These are phyloP conservation scores for Coix lacrymajobi DNA, from an alignment of 176 grass and related monocot species.

Conservation along the genomic window DNA sequence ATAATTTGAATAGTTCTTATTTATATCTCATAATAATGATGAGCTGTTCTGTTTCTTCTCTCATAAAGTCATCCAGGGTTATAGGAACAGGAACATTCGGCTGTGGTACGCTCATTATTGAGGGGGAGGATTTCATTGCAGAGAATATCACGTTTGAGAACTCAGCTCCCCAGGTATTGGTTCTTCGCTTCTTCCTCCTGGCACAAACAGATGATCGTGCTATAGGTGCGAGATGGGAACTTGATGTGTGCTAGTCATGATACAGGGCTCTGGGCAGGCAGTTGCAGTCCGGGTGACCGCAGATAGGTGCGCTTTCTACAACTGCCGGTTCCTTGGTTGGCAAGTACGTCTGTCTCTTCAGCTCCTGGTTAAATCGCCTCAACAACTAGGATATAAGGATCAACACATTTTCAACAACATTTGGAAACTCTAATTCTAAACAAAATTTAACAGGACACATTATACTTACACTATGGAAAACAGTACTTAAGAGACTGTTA, in stretches of 20 bases:
- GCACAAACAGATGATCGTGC: background rate
- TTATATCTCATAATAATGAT: background rate
- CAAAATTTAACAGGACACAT: slow-evolving; percentile 64
- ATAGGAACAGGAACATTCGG: slow-evolving; percentile 95
- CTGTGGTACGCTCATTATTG: slow-evolving; percentile 72
- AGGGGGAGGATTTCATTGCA: slow-evolving; percentile 91
- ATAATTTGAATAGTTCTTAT: background rate
- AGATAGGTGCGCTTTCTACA: slow-evolving; percentile 89
- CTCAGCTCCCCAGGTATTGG: slow-evolving; percentile 68
- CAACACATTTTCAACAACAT: background rate
- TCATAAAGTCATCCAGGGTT: slow-evolving; percentile 58
- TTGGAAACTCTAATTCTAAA: background rate
- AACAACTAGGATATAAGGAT: background rate
- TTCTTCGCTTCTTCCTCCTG: slow-evolving; percentile 8
- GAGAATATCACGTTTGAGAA: slow-evolving; percentile 99
- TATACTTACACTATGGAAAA: slow-evolving; percentile 94
- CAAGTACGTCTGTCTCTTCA: slow-evolving; percentile 42
- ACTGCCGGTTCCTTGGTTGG: slow-evolving; percentile 95
- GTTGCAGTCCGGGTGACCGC: slow-evolving; percentile 83
- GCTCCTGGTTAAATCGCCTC: background rate
- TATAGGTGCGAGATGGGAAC: slow-evolving; percentile 1
- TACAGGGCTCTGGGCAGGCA: slow-evolving; percentile 89
- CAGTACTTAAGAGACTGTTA: slow-evolving; percentile 96
- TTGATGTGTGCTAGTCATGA: slow-evolving; percentile 17
- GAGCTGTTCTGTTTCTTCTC: background rate